Base-by-base conservation (phyloP, 2,329 filamentous ascomycete genomes). In the Pyrenochaeta sp. region DNA sequence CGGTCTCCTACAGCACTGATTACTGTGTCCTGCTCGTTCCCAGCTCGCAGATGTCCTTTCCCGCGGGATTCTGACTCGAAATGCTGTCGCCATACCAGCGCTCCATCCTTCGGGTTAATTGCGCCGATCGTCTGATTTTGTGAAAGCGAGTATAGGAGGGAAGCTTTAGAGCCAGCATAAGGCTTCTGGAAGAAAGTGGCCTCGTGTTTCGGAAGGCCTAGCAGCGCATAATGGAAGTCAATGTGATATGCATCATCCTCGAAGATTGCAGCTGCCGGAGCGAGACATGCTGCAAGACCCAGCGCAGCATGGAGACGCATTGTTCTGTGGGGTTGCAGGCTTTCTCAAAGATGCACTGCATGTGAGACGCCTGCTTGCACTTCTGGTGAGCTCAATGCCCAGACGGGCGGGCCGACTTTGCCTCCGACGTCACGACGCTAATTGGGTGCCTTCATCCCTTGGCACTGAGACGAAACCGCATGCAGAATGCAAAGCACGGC, bases 151-250 rank as follows among this genome's bases (percentile, higher is more conserved):
- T 97, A 99, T 51, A 99, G 85, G 37, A 99, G 84, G 52, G 91
- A 94, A 36, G 93, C 93, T 77, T 91, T 92, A 62, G 94, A 93
- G 67, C 89, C 87, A 62, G 87, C 85, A 71, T 90, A 86, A 39
- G 95, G 94, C 68, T 89, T 90, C 80, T 97, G 92, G 86, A 98
- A 98, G 85, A 98, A 96, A 68, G 94, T 97, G 60, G 92, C 91
- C 62, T 91, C 87, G 75, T 87, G 83, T 76, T 90, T 90, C 53
- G 95, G 93, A 37, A 91, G 81, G 72, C 95, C 95, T 72, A 99
- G 83, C 48, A 98, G 88, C 65, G 91, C 88, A 81, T 96, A 89
- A 80, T 98, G 94, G 81, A 93, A 98, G 80, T 99, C 95, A 77
- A 96, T 87, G 70, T 92, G 86, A 81, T 89, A 93, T 67, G 96